phyloP scores from a whole-genome alignment of 805 yeast genomes.

The Candida vaughaniae region DNA sequence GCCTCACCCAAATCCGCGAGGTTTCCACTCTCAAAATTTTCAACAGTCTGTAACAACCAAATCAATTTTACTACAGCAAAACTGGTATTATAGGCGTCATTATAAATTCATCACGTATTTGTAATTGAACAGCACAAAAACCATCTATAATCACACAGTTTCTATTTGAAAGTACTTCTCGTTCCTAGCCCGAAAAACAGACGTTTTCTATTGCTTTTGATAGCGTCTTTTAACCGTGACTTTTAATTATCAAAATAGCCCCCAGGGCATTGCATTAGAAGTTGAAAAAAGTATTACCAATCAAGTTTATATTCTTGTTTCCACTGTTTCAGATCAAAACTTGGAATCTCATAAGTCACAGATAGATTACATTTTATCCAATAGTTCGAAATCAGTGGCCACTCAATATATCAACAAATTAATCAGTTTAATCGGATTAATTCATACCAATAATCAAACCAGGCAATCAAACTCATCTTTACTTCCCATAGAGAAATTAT shows the following conservation, averaged over 20 bases:
- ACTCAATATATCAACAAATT: constrained; percentile 6
- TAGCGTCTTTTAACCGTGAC: constrained; percentile 37
- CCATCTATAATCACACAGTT: too few relatives aligned
- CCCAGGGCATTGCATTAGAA: constrained; percentile 39
- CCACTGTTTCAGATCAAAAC: constrained; percentile 42
- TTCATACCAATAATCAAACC: background rate
- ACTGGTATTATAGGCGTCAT: too few relatives aligned
- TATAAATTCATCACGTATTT: too few relatives aligned
- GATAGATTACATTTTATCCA: constrained; percentile 28
- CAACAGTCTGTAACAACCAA: too few relatives aligned
- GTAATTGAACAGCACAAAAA: too few relatives aligned
- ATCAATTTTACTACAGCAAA: too few relatives aligned
- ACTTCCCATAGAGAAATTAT: background rate
- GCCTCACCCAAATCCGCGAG: background rate
- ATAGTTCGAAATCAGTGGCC: constrained; percentile 1
- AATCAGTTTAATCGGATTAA: constrained; percentile 2
- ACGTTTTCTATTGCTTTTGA: too few relatives aligned
- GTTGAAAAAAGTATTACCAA: constrained; percentile 42
- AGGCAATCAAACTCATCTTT: background rate
- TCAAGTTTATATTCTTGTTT: constrained; percentile 53
- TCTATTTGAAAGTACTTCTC: too few relatives aligned
- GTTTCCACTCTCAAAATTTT: constrained; percentile 8
- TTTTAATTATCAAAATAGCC: constrained; percentile 32
- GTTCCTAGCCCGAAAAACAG: too few relatives aligned
- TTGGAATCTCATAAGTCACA: constrained; percentile 17